Conservation (phyloP, 495 filamentous ascomycete genomes). For the Aspergillus ellipticus region DNA sequence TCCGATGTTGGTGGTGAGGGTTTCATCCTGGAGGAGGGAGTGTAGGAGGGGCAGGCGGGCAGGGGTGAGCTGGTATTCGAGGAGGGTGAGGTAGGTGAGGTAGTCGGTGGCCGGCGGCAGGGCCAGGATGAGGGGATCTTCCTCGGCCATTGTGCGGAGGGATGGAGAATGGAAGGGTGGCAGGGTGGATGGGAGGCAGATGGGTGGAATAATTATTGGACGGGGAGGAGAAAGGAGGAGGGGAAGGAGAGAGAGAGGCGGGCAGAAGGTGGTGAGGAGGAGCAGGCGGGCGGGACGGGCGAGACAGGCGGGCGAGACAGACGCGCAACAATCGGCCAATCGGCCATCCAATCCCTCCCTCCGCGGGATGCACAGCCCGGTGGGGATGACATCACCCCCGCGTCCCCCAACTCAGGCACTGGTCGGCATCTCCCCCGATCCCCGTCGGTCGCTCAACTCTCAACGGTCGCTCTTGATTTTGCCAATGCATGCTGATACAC, state of each 20-base stretch:
- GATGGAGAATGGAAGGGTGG: slow-evolving; percentile 5
- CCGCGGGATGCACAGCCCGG: no score
- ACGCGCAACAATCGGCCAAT: no score
- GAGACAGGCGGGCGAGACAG: not conserved
- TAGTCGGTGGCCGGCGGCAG: slow-evolving; percentile 73
- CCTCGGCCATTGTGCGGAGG: slow-evolving; percentile 23
- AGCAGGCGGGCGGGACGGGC: not conserved
- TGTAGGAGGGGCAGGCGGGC: slow-evolving; percentile 74
- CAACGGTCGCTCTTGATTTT: no score
- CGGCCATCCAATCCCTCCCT: no score
- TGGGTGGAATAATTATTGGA: not conserved
- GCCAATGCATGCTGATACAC: no score
- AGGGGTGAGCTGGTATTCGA: slow-evolving; percentile 80
- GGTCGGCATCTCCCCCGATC: no score
- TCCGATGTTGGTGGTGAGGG: slow-evolving; percentile 84
- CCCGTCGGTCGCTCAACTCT: no score
- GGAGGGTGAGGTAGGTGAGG: slow-evolving; percentile 81
- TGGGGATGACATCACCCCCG: slow-evolving; percentile 10
- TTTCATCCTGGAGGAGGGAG: slow-evolving; percentile 74
- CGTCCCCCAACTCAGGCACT: not conserved
- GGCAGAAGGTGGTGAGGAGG: no score
- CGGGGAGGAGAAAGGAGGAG: not conserved
- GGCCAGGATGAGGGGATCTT: slow-evolving; percentile 45
- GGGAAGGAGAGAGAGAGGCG: not conserved
- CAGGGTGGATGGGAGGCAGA: not conserved